phyloP scores from a whole-genome alignment of 2,329 filamentous ascomycete species.

The Xylariaceae sp. region DNA sequence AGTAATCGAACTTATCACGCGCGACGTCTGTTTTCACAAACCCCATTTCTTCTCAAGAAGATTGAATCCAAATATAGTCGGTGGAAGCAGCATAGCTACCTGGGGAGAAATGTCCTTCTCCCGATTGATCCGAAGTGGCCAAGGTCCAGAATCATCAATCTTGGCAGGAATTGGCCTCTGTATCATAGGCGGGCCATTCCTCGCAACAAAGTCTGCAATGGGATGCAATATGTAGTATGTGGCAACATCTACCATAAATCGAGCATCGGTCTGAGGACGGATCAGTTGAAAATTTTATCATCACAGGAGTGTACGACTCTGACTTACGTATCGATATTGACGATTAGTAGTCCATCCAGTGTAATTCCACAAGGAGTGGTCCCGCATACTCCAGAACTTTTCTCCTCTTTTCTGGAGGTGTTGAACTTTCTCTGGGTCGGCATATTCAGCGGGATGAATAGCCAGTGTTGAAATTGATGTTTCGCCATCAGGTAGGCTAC shows the following conservation, averaged over 20 bases:
- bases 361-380: neutral
- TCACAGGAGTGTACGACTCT: neutral
- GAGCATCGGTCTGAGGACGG: neutral
- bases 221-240: slow-evolving; percentile 1
- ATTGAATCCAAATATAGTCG: neutral
- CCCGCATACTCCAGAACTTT: neutral
- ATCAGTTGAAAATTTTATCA: neutral
- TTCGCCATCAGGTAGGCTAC: neutral
- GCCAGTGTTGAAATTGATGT: neutral
- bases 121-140: neutral
- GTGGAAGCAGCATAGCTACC: neutral
- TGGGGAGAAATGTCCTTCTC: neutral
- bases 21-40: no score
- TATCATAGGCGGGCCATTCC: no score
- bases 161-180: no score
- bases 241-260: slow-evolving; percentile 2
- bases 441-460: neutral
- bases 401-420: neutral
- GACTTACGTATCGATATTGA: slow-evolving; percentile 1
- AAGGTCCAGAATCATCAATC: neutral
- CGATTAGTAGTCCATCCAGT: neutral
- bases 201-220: no score
- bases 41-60: slow-evolving; percentile 4
- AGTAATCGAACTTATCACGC: no score
- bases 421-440: neutral